Base-by-base conservation (phyloP, 805 yeast genomes). In the Lachancea quebecensis region DNA sequence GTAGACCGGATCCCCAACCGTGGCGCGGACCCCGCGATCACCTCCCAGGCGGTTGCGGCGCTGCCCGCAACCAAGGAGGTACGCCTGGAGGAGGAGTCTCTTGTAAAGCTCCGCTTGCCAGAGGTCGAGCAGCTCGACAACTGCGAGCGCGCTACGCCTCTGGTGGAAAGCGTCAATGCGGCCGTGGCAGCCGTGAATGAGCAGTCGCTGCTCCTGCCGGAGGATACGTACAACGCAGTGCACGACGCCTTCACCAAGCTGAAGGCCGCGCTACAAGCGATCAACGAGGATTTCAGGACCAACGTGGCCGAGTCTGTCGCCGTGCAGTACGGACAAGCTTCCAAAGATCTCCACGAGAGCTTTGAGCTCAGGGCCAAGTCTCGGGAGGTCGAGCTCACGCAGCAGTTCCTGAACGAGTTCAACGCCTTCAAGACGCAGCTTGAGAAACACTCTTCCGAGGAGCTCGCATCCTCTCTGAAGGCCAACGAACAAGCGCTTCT, bases 401-500 rank as follows among this genome's bases (percentile, higher is more conserved):
- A 71, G 44, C 72, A 74, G 45, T 78, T 84, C 62, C 70, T 79
- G 55, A 64, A 71, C 35, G 81, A 84, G 54, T 81, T 83, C 58
- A 77, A 77, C 48, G 60, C 64, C n/a, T 84, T 81, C 55, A 81
- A 84, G 58, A 57, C 70, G 40, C 74, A 74, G 46, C 71, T 87
- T 54, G 82, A 82, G 51, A 61, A 68, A 39, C 79, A 79, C 53
- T 82, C 81, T 60, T 70, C 77, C 49, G 65, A 69, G 38, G 75
- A 80, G 52, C 70, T 91, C 52, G 60, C 65, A 16, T 66, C 70
- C 14, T 96, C 89, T 64, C 71, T 89, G 44, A 77, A 77, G 52
- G 80, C 85, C 32, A 75, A 88, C 47, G 78, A 77, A 59, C 71
- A 78, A 53, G 77, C 81, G 10, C 72, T 90, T 42, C 66, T 79